Conservation (phyloP, 2,329 filamentous ascomycete species). For the Aspergillus ochraceoroseus region DNA sequence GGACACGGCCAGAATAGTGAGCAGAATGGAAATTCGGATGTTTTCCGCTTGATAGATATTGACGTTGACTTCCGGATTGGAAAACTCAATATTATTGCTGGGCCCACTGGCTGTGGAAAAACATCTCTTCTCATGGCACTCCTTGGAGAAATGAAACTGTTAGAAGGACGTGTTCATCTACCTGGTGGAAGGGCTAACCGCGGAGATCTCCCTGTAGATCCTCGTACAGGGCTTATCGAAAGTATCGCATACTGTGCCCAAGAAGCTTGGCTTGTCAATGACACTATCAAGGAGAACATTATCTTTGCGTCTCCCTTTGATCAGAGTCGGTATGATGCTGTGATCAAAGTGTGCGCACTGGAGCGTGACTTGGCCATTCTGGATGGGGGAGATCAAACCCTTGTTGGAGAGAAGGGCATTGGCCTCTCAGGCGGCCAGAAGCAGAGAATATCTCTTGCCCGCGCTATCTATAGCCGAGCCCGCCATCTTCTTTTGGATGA, state of each 20-base stretch:
- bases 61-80: conserved; percentile 78
- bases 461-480: conserved; percentile 93
- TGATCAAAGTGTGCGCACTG: conserved; percentile 84
- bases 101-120: conserved; percentile 91
- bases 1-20: conserved; percentile 52
- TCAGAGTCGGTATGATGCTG: conserved; percentile 75
- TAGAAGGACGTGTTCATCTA: conserved; percentile 75
- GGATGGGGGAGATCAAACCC: conserved; percentile 83
- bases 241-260: conserved; percentile 95
- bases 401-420: conserved; percentile 96
- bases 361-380: conserved; percentile 89
- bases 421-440: conserved; percentile 96
- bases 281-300: conserved; percentile 93
- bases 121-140: conserved; percentile 94
- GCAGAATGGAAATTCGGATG: conserved; percentile 61
- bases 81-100: conserved; percentile 85
- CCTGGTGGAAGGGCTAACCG: conserved; percentile 74
- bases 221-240: conserved; percentile 80
- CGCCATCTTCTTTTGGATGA: conserved; percentile 89
- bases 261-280: conserved; percentile 94
- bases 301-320: conserved; percentile 79
- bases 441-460: conserved; percentile 92
- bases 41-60: conserved; percentile 78
- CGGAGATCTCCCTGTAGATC: conserved; percentile 75
- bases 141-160: conserved; percentile 87